Conservation (phyloP, 805 yeast genomes). For the Soucietia sequanensis region DNA sequence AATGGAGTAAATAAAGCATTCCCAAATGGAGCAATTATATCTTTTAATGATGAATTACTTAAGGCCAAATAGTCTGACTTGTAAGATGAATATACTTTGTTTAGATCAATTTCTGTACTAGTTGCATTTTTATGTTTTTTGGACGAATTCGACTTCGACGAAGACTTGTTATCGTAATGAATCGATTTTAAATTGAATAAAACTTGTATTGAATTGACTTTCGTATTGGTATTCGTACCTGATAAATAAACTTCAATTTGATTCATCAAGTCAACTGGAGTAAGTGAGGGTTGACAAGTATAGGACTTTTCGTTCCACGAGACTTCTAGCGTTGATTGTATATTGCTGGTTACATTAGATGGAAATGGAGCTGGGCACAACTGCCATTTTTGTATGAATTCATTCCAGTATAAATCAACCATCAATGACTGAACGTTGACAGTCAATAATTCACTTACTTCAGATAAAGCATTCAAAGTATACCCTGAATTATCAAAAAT, state of each 20-base stretch:
- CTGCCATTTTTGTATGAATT: conserved; percentile 46
- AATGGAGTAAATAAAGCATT: conserved; percentile 26
- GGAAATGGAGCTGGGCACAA: conserved; percentile 51
- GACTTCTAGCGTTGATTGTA: conserved; percentile 10
- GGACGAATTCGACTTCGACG: no score
- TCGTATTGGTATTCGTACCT: conserved; percentile 29
- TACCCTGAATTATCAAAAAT: conserved; percentile 33
- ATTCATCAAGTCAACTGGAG: conserved; percentile 21
- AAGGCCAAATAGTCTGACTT: conserved; percentile 7
- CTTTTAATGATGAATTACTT: conserved; percentile 32
- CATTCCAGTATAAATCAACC: conserved; percentile 59
- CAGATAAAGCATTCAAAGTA: conserved; percentile 13
- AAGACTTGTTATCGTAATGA: conserved; percentile 2
- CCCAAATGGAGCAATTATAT: conserved; percentile 17
- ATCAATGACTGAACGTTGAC: conserved; percentile 48
- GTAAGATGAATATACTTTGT: not conserved
- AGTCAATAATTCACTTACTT: conserved; percentile 27
- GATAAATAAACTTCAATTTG: conserved; percentile 16
- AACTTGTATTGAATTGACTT: conserved; percentile 32
- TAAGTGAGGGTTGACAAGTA: conserved; percentile 28
- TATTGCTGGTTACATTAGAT: conserved; percentile 17
- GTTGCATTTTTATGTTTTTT: conserved; percentile 5
- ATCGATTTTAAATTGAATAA: conserved; percentile 26
- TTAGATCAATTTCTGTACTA: conserved; percentile 2
- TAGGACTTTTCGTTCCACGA: conserved; percentile 27